Evolutionary conservation across 2,329 filamentous ascomycete species (phyloP).

Genomic region (Colletotrichum chlorophyti): DNA sequence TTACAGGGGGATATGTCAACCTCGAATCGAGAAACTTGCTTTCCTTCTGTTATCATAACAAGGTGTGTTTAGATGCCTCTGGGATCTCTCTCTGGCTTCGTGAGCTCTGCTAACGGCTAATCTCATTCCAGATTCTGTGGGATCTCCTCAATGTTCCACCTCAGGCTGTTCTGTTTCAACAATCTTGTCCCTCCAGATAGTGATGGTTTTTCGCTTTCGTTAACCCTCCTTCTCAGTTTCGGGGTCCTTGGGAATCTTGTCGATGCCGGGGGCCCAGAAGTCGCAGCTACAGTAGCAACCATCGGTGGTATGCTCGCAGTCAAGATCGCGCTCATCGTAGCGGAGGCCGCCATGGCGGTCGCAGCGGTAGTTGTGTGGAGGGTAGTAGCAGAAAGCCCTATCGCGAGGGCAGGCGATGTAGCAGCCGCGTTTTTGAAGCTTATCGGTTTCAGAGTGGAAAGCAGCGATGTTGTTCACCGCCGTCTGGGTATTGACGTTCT

Average conservation of each 20-base stretch:
- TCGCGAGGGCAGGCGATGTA: neutral
- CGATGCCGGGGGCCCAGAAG: neutral
- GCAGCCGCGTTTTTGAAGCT: neutral
- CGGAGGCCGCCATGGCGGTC: neutral
- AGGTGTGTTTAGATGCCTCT: too few relatives aligned
- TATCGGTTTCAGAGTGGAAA: too few relatives aligned
- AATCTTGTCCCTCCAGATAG: too few relatives aligned
- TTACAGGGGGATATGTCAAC: too few relatives aligned
- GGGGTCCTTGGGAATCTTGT: neutral
- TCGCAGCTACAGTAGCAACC: conserved; percentile 18
- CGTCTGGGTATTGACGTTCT: neutral
- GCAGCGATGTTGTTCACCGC: neutral
- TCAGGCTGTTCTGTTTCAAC: too few relatives aligned
- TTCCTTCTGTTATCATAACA: too few relatives aligned
- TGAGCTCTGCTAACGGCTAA: too few relatives aligned
- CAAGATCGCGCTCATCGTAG: neutral
- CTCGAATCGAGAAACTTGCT: too few relatives aligned
- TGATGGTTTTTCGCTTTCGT: too few relatives aligned
- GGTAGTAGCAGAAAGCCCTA: neutral
- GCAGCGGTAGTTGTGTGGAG: neutral
- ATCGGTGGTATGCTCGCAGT: neutral
- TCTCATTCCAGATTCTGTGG: too few relatives aligned
- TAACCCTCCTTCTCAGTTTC: neutral
- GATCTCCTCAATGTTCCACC: too few relatives aligned
- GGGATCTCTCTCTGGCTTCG: too few relatives aligned